These are phyloP conservation scores for Cordyceps cicadae DNA, from an alignment of 2,329 filamentous ascomycete genomes.

Conservation along the genomic window DNA sequence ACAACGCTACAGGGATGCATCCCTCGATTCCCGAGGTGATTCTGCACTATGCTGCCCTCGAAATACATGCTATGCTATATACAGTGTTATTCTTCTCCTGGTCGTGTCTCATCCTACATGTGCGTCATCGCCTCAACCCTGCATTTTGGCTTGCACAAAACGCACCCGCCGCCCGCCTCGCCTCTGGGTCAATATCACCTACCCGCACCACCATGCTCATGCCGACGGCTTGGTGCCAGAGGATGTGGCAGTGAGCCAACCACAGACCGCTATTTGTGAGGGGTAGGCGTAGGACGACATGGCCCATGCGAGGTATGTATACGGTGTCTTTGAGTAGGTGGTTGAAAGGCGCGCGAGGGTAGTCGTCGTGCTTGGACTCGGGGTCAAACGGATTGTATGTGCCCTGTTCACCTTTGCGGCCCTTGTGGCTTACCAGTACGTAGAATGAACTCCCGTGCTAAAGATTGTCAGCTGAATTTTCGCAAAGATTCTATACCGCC, in stretches of 20 bases:
- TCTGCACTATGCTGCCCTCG: background rate
- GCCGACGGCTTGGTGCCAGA: slow-evolving; percentile 31
- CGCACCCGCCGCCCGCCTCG: background rate
- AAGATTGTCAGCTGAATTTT: background rate
- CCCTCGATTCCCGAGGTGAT: too few species aligned
- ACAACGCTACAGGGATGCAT: too few species aligned
- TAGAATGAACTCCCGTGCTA: slow-evolving; percentile 16
- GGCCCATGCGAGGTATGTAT: slow-evolving; percentile 26
- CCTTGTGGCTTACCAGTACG: slow-evolving; percentile 12
- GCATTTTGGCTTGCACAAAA: slow-evolving; percentile 1
- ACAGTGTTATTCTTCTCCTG: background rate
- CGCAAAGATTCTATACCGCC: background rate
- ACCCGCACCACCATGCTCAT: slow-evolving; percentile 30
- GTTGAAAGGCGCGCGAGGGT: slow-evolving; percentile 12
- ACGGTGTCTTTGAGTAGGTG: slow-evolving; percentile 27
- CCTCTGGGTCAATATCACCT: slow-evolving; percentile 1
- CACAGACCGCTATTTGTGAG: slow-evolving; percentile 29
- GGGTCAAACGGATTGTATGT: slow-evolving; percentile 11
- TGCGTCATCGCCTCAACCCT: background rate
- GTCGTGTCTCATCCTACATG: background rate
- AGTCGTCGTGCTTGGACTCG: slow-evolving; percentile 2
- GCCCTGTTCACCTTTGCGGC: slow-evolving; percentile 9
- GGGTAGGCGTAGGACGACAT: slow-evolving; percentile 26
- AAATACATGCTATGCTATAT: background rate
- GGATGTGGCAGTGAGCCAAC: slow-evolving; percentile 30